A percentile compares a stretch with the other conserved stretches of the same genome.
These are phyloP conservation scores for Phaeotremella fagi DNA, from an alignment of 768 basidiomycete species.

Conservation along the genomic window DNA sequence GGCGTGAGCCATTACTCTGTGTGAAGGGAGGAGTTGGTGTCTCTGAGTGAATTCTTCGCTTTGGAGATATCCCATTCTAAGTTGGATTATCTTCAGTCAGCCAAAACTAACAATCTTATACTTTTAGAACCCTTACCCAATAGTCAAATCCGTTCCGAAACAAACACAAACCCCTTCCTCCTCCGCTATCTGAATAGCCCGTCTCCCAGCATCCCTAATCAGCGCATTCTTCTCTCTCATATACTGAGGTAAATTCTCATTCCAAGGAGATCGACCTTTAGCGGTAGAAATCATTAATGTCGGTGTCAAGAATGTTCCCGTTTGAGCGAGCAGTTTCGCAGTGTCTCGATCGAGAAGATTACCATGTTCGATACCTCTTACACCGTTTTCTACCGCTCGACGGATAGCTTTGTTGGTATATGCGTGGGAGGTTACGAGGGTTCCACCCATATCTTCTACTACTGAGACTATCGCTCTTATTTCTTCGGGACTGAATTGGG, in stretches of 20 bases:
- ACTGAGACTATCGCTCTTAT: conserved; percentile 23
- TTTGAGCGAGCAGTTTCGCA: conserved; percentile 31
- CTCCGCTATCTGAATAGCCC: conserved; percentile 12
- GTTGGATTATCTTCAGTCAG: too few relatives aligned
- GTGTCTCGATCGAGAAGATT: conserved; percentile 52
- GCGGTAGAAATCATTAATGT: conserved; percentile 5
- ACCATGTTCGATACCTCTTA: conserved; percentile 54
- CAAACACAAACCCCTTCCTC: conserved; percentile 13
- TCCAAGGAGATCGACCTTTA: conserved; percentile 9
- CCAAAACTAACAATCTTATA: not conserved
- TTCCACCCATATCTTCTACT: conserved; percentile 26
- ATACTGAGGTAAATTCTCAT: conserved; percentile 2
- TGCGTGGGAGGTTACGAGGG: conserved; percentile 45
- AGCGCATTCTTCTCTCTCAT: conserved; percentile 9
- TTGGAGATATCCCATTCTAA: not conserved
- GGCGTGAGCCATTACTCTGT: conserved; percentile 6
- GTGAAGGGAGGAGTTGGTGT: conserved; percentile 3
- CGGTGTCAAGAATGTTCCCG: conserved; percentile 10
- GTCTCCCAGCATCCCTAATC: conserved; percentile 5
- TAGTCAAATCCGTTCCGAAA: conserved; percentile 11
- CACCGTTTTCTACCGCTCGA: conserved; percentile 53
- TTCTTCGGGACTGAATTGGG: conserved; percentile 24
- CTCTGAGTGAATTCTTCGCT: conserved; percentile 5
- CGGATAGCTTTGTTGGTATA: conserved; percentile 51
- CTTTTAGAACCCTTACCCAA: not conserved